Evolutionary conservation across 768 basidiomycete genomes (phyloP), one percentile per base, ranked within the genome.

Genomic region (Podaxis sp.): DNA sequence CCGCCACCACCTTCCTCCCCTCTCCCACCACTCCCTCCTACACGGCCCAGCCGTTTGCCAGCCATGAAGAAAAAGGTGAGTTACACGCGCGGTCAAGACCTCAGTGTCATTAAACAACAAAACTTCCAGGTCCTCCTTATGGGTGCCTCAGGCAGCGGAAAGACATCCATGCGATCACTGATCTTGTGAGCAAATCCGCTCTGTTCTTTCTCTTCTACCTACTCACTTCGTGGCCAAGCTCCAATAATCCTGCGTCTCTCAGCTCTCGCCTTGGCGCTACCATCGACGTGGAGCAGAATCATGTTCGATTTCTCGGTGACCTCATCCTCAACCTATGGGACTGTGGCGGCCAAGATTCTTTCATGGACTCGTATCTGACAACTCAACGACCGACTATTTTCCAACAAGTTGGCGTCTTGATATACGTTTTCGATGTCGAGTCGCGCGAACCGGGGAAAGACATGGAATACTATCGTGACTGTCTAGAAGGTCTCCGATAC

Each of bases 151-250:
- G 93, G 93, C 66, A 93, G 92, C 70, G 91, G 91, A 61, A 94
- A 93, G 81, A 98, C 96, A 11, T 98, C 96, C 4, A 99, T 99
- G 97, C 86, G 97, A 58, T 96, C 95, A 27, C 90, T 99, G 75
- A 98, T 99, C 72, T 99, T 99, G 94, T 96, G 77, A 79, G 93
- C 78, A 54, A 41, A n/a, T 55, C 50, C 57, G 64, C 50, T 56
- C 55, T 49, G 47, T 61, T 54, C 40, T 61, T n/a, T 36, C 47
- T 38, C 37, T 41, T 15, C 40, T 29, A 22, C 33, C 55, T 24
- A 33, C 54, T 41, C 25, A 46, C 2, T 13, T 59, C 57, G 24
- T 67, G 52, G 41, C 43, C n/a, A 69, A 96, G 94, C 73, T 94
- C 94, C 47, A 96, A 96, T 73, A 94, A 96, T 69, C 92, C 94